Percentiles rank a stretch among this genome's conserved stretches.
Evolutionary conservation across 179 eudicot genomes (phyloP).

Genomic region (Monotropa hypopitys): DNA sequence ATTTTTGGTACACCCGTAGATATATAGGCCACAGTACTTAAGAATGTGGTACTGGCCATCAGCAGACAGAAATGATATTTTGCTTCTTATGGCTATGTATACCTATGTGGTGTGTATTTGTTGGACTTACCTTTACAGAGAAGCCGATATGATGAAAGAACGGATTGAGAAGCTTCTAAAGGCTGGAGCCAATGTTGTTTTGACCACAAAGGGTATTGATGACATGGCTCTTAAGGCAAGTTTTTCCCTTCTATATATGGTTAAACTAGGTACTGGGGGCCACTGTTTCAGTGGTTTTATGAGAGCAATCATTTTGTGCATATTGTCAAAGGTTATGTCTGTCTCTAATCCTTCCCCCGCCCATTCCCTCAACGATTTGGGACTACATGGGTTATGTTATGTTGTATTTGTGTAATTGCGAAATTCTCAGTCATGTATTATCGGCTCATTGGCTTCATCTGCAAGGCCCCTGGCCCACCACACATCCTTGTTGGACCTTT

Average conservation of each 20-base stretch:
- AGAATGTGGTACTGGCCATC: neutral
- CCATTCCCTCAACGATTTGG: too few species aligned
- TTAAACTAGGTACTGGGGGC: too few species aligned
- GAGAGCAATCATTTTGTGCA: too few species aligned
- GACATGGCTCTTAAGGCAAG: slow-evolving; percentile 97
- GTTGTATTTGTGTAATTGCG: neutral
- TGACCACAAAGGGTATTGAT: slow-evolving; percentile 93
- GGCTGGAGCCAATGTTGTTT: slow-evolving; percentile 88
- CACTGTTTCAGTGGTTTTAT: too few species aligned
- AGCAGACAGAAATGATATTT: neutral
- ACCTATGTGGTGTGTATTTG: neutral
- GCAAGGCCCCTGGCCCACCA: neutral
- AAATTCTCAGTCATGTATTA: neutral
- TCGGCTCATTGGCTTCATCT: neutral
- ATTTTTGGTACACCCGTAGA: neutral
- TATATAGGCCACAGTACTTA: neutral
- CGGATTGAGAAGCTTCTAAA: slow-evolving; percentile 81
- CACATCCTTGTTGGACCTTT: neutral
- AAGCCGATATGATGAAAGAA: slow-evolving; percentile 94
- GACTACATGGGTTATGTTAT: too few species aligned
- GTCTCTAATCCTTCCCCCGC: too few species aligned
- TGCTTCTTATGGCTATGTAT: neutral
- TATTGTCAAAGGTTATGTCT: too few species aligned
- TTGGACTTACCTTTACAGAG: slow-evolving; percentile 34
- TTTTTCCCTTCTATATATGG: neutral